Conservation (phyloP, 1,139 yeast species). For the Debaryomyces subglobosus region DNA sequence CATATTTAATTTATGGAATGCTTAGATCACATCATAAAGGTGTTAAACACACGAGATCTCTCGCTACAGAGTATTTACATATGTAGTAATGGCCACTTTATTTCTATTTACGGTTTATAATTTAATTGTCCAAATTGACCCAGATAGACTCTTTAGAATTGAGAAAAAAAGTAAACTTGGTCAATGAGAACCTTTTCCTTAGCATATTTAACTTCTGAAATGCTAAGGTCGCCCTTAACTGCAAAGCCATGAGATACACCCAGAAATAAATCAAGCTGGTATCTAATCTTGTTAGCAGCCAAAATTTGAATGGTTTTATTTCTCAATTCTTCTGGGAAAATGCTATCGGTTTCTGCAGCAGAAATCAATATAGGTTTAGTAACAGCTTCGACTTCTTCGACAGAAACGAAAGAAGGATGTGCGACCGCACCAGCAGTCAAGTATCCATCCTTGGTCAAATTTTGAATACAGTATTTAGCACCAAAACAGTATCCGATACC, state of each 20-base stretch:
- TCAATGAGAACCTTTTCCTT: conserved; percentile 68
- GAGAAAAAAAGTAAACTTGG: conserved; percentile 41
- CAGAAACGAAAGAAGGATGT: conserved; percentile 74
- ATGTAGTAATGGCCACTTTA: neutral
- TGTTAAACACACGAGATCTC: too few species aligned
- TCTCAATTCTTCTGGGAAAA: conserved; percentile 67
- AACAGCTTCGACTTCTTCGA: conserved; percentile 64
- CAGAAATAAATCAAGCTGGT: conserved; percentile 61
- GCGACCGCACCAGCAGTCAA: conserved; percentile 70
- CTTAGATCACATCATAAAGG: conserved; percentile 48
- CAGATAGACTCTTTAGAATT: conserved; percentile 4
- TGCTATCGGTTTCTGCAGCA: conserved; percentile 69
- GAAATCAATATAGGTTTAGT: conserved; percentile 64
- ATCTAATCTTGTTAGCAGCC: conserved; percentile 45
- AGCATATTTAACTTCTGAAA: conserved; percentile 63
- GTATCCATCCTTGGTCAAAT: conserved; percentile 50
- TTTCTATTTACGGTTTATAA: neutral
- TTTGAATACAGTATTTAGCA: conserved; percentile 65
- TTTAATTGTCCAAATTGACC: too few species aligned
- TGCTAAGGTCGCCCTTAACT: conserved; percentile 67
- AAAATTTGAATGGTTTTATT: conserved; percentile 60
- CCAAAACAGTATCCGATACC: conserved; percentile 86
- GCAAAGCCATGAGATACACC: conserved; percentile 77
- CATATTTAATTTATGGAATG: conserved; percentile 58
- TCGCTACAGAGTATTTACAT: too few species aligned